A percentile compares a stretch with the other conserved stretches of the same genome.
Conservation (phyloP, 2,329 filamentous ascomycete genomes). For the Botrytis cinerea region DNA sequence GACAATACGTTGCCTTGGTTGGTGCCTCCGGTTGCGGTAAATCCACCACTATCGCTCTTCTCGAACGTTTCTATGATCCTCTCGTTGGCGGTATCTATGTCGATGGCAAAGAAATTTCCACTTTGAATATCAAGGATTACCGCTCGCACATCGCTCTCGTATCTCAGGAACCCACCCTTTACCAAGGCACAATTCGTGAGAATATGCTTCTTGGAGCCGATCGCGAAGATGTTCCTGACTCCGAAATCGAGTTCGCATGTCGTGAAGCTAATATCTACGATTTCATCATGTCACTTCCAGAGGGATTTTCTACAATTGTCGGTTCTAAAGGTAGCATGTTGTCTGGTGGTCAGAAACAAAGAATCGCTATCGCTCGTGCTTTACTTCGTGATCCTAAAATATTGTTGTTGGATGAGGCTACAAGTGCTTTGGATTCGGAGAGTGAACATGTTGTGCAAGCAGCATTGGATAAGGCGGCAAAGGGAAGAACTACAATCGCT, state of each 20-base stretch:
- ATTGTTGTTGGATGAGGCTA: constrained; percentile 80
- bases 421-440: constrained; percentile 74
- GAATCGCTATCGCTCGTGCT: constrained; percentile 85
- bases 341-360: constrained; percentile 91
- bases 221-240: constrained; percentile 67
- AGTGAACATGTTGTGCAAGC: constrained; percentile 79
- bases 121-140: constrained; percentile 83
- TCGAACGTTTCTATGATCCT: constrained; percentile 95
- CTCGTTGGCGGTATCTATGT: constrained; percentile 77
- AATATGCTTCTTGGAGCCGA: constrained; percentile 83
- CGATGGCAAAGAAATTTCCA: constrained; percentile 79
- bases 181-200: constrained; percentile 87
- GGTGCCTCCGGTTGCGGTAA: constrained; percentile 96
- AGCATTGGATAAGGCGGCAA: constrained; percentile 77
- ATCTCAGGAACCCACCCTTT: constrained; percentile 90
- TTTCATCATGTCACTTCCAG: constrained; percentile 82
- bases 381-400: constrained; percentile 89
- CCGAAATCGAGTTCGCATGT: constrained; percentile 74
- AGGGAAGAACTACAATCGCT: constrained; percentile 86
- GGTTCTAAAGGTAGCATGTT: constrained; percentile 84
- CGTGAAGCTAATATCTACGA: constrained; percentile 91
- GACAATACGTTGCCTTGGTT: constrained; percentile 85
- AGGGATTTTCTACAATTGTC: constrained; percentile 82
- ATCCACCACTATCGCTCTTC: constrained; percentile 84
- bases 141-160: constrained; percentile 83